These are phyloP conservation scores for Phytophthora sojae DNA, from an alignment of 352 stramenopile genomes.

Conservation along the genomic window DNA sequence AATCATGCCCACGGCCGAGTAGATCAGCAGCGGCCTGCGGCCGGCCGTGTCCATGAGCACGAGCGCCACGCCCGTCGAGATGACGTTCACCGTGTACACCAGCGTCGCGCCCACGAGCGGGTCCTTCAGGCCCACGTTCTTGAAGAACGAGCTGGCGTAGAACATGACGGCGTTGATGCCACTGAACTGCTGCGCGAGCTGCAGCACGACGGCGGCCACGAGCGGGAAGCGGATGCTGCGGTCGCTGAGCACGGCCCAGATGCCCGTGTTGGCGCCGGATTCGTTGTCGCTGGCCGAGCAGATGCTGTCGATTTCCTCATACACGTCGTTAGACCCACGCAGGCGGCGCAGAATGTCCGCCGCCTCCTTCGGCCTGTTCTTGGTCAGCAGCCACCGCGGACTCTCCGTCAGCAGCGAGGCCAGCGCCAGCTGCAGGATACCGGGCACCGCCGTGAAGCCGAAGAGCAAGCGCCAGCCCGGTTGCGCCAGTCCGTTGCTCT, in stretches of 20 bases:
- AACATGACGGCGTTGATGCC: conserved; percentile 87
- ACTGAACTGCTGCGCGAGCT: conserved; percentile 76
- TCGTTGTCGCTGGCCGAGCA: conserved; percentile 84
- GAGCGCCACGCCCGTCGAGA: conserved; percentile 74
- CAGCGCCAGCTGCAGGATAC: conserved; percentile 69
- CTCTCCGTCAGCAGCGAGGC: conserved; percentile 71
- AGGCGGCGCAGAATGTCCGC: conserved; percentile 72
- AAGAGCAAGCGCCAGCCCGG: conserved; percentile 77
- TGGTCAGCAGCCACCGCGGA: conserved; percentile 75
- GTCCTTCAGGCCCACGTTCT: conserved; percentile 73
- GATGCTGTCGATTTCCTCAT: conserved; percentile 86
- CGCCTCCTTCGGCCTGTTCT: conserved; percentile 78
- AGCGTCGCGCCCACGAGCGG: conserved; percentile 69
- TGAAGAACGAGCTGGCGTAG: conserved; percentile 81
- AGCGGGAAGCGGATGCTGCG: conserved; percentile 70
- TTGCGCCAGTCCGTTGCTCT: conserved; percentile 60
- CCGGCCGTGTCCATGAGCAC: conserved; percentile 82
- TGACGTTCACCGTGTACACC: conserved; percentile 76
- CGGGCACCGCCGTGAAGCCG: conserved; percentile 70
- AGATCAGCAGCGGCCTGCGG: conserved; percentile 73
- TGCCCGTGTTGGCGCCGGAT: conserved; percentile 64
- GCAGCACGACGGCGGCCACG: conserved; percentile 65
- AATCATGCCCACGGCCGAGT: conserved; percentile 76
- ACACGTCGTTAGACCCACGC: conserved; percentile 77
- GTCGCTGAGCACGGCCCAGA: conserved; percentile 71